Conservation (phyloP, 495 filamentous ascomycete species). For the Hypoxylon rickii region DNA sequence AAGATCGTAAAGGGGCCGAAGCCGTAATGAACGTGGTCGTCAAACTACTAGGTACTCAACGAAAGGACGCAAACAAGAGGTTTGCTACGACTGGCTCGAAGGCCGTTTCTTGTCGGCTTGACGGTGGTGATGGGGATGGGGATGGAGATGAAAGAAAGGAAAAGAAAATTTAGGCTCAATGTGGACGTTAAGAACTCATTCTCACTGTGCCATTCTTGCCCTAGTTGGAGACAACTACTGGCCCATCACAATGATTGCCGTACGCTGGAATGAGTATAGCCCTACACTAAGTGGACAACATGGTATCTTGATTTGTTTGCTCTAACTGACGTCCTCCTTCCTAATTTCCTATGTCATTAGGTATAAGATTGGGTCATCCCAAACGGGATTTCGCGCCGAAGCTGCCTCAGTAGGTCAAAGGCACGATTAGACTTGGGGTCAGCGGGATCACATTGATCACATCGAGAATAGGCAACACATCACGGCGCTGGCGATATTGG, state of each 20-base stretch:
- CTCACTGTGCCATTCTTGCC: conserved; percentile 2
- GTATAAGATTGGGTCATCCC: conserved; percentile 6
- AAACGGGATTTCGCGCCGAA: conserved; percentile 22
- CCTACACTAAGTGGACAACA: conserved; percentile 18
- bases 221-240: neutral
- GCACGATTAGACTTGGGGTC: no score
- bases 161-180: conserved; percentile 6
- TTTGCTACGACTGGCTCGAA: conserved; percentile 46
- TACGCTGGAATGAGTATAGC: conserved; percentile 4
- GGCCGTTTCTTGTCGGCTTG: conserved; percentile 46
- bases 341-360: conserved; percentile 17
- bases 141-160: conserved; percentile 16
- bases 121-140: conserved; percentile 26
- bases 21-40: conserved; percentile 40
- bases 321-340: neutral
- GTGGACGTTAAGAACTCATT: conserved; percentile 11
- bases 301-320: neutral
- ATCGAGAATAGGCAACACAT: neutral
- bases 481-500: no score
- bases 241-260: conserved; percentile 7
- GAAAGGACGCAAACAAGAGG: conserved; percentile 55
- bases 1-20: conserved; percentile 39
- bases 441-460: no score
- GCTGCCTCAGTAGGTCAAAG: conserved; percentile 3
- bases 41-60: conserved; percentile 42